Base-by-base conservation (phyloP, 2,329 filamentous ascomycete genomes). In the Diaporthe ilicicola region DNA sequence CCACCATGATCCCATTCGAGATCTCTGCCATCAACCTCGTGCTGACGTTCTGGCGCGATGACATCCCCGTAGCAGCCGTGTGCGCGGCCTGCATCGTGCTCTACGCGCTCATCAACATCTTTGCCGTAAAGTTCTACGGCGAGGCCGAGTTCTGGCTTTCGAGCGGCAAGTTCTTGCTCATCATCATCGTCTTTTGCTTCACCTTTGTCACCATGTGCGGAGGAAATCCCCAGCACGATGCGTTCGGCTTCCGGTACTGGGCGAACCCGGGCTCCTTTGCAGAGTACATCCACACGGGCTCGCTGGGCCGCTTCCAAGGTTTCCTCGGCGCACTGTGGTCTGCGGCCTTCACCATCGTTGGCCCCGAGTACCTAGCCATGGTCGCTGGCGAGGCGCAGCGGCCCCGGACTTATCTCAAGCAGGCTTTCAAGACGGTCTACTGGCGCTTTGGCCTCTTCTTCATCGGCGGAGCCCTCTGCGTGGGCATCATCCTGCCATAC, bases 161-260 rank as follows among this genome's bases (percentile, higher is more conserved):
- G 2, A 82, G 81, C 46, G 89, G 90, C 73, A 93, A 93, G 78
- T 85, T 93, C 44, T 78, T 93, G 24, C 84, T 93, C 56, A 92
- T 92, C 74, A 82, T 91, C 70, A 89, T 90, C 9, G 83, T 93
- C 69, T 91, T 94, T 78, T 82, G 85, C 77, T 94, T 92, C 80
- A 94, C 93, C 17, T 93, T 95, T 77, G 85, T 95, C 75, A 91
- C 90, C 55, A 94, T 94, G 91, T 84, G 94, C 7, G 93, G 93
- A 34, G 93, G 92, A 37, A 95, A 95, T 75, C 93, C 93, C 0
- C 79, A 89, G 12, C 83, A 88, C 61, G 90, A 93, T 76, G 84
- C 89, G 1, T 93, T 90, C 76, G 92, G 92, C 22, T 94, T 94
- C 77, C 85, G 91, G 27, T 90, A 91, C 77, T 93, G 91, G 91